Conservation (phyloP, 1,284 basidiomycete genomes). For the Rhodofomes roseus region DNA sequence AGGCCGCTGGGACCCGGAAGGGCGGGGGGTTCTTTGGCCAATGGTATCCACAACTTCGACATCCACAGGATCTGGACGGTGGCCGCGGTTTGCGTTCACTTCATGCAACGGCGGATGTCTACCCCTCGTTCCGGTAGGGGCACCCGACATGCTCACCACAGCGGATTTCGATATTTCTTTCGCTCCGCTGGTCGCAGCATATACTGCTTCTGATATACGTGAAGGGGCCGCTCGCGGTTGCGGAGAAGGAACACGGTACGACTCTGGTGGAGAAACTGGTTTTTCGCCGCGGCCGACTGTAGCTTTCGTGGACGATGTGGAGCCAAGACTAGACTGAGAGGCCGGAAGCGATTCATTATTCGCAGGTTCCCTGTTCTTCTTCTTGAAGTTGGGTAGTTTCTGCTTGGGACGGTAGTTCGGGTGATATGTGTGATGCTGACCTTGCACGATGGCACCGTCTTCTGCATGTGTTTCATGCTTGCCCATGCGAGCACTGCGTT, state of each 20-base stretch:
- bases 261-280: neutral
- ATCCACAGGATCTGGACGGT: neutral
- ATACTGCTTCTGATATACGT: no score
- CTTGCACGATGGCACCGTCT: constrained; percentile 1
- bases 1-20: constrained; percentile 6
- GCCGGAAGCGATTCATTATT: neutral
- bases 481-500: neutral
- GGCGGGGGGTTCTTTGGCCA: constrained; percentile 15
- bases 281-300: neutral
- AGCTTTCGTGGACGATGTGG: neutral
- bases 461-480: neutral
- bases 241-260: neutral
- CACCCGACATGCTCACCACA: neutral
- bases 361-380: constrained; percentile 4
- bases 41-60: neutral
- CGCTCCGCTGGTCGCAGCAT: no score
- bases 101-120: neutral
- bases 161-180: no score
- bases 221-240: no score
- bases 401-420: neutral
- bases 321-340: neutral
- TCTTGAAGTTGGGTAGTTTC: constrained; percentile 4
- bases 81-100: neutral
- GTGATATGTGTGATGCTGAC: neutral
- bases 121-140: neutral